Base-by-base conservation (phyloP, 2,329 filamentous ascomycete species). In the Emydomyces testavorans region DNA sequence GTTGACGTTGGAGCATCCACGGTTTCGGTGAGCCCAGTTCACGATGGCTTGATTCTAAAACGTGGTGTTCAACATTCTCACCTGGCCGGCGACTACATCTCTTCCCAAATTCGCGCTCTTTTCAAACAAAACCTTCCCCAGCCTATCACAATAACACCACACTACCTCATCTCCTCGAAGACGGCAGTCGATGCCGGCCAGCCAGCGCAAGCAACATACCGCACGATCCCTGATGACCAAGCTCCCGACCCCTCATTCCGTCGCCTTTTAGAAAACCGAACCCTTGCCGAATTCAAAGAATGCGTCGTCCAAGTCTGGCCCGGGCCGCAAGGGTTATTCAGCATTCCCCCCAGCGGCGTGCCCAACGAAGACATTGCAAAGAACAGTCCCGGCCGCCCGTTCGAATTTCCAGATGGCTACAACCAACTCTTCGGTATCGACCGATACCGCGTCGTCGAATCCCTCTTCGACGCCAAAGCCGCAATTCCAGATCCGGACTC, bases 241-340 rank as follows among this genome's bases (percentile, higher is more conserved):
- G 69, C 74, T 1, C 78, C 76, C 0, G 69, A 72, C 57, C 75
- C 78, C 23, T 88, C 85, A 1, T 96, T 89, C 76, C 80, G 83
- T 51, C 72, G 74, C 15, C 82, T 90, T 55, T 82, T 96, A 67
- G 89, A 98, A 71, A 92, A 96, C 65, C 85, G 90, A 46, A 82
- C 94, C 35, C 71, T 98, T 49, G 88, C 86, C 31, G 88, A 95
- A 64, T 98, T 94, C 77, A 98, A 98, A 71, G 93, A 98, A 69
- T 93, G 85, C 15, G 87, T 95, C 13, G 88, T 96, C 23, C 88
- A 95, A 68, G 80, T 90, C 11, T 98, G 92, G 90, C 78, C 80
- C 21, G 86, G 86, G 0, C 85, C 85, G 0, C 82, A 82, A 50
- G 76, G 80, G 52, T 79, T 87, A 58, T 64, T 61, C 56, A 62